Percentiles rank a stretch among this genome's conserved stretches.
phyloP scores from a whole-genome alignment of 371 early-diverging fungal species.

The Smittium culicis region DNA sequence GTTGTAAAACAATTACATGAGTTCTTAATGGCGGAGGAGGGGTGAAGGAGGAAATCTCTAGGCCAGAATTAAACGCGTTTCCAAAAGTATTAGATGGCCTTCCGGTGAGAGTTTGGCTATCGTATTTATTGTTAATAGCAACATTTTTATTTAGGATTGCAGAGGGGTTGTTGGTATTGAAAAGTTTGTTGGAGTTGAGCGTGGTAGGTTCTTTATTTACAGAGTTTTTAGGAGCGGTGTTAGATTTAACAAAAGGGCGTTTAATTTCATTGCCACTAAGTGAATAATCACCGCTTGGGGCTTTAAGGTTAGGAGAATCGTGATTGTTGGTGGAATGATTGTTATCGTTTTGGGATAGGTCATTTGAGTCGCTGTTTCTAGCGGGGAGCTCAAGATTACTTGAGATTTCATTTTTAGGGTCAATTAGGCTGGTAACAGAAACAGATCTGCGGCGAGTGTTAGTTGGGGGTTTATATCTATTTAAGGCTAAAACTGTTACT shows the following conservation, averaged over 20 bases:
- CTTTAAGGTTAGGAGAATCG: not conserved
- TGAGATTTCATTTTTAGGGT: not conserved
- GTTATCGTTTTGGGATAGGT: not conserved
- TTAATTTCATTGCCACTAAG: not conserved
- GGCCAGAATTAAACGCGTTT: not conserved
- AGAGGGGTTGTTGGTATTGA: not conserved
- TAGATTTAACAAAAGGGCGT: not conserved
- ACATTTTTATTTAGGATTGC: too few species aligned
- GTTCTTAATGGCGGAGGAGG: conserved; percentile 6
- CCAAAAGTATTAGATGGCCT: not conserved
- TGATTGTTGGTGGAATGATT: not conserved
- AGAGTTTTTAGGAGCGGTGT: not conserved
- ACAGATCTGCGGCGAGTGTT: conserved; percentile 15
- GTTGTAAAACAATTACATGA: conserved; percentile 5
- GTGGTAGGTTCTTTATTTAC: not conserved
- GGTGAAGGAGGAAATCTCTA: not conserved
- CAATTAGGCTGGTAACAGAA: conserved; percentile 15
- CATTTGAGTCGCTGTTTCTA: not conserved
- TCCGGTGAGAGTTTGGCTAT: not conserved
- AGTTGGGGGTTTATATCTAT: conserved; percentile 15
- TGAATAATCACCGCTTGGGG: not conserved
- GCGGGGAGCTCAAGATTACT: not conserved
- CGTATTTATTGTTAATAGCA: not conserved
- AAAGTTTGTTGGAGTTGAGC: not conserved
- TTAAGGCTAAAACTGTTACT: conserved; percentile 29